Evolutionary conservation across 2,329 filamentous ascomycete genomes (phyloP), one percentile per base, ranked within the genome.

Genomic region (Daldinia sp.): DNA sequence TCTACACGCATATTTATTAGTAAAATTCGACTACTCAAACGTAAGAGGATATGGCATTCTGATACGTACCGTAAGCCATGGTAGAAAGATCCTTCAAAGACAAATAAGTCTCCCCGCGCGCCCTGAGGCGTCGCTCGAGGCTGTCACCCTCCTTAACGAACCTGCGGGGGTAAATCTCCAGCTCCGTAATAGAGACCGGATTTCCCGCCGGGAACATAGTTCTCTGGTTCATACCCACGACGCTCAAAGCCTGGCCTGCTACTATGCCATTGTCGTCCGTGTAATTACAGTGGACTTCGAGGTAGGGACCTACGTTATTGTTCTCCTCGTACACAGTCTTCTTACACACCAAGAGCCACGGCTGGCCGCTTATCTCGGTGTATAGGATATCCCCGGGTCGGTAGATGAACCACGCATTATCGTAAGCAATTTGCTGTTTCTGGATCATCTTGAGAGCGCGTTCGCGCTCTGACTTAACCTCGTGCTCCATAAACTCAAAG

Each of bases 401-500:
- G 41, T 68, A 75, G 13, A 74, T 70, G 7, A 66, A 15, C 72
- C 72, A 75, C 1, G 70, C 70, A 21, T 72, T 67, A 1, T 69
- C 57, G 60, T 63, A 75, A 5, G 57, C 57, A 17, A 75, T 70
- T 13, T 72, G 68, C 9, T 68, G 58, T n/a, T 70, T 71, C 19
- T 66, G 54, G 6, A 72, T 67, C 72, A 73, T 70, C 27, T 64
- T 64, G 9, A 70, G 61, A 13, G 69, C 67, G 0, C 43, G 32
- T 5, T 71, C 66, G 4, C 70, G 68, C 7, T 67, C 58, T 0
- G 66, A 54, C 19, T 68, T 68, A 15, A 74, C 32, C 53, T 74
- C 73, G 30, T 68, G 63, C 1, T 70, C 50, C 72, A 75, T 75
- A 58, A 75, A 74, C 2, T 70, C 62, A 25, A 74, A 73, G 1